Evolutionary conservation across 768 basidiomycete species (phyloP).

Genomic region (Mycena crocata): DNA sequence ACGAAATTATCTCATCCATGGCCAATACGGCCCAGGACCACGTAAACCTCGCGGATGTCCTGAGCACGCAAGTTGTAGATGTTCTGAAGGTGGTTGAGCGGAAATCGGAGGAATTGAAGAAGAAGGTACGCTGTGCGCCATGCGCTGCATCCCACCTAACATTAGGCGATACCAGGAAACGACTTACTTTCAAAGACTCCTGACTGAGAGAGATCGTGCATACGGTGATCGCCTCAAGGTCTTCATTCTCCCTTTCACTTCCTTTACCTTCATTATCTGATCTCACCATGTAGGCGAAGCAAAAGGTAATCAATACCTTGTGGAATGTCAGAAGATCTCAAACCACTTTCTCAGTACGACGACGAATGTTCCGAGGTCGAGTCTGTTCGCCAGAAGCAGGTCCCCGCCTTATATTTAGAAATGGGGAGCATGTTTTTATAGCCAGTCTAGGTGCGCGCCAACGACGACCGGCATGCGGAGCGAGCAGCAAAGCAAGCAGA

Average conservation of each 20-base stretch:
- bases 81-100: conserved; percentile 70
- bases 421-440: conserved; percentile 23
- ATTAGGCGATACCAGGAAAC: conserved; percentile 60
- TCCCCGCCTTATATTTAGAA: conserved; percentile 39
- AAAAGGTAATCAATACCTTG: conserved; percentile 58
- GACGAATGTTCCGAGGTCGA: conserved; percentile 82
- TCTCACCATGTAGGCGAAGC: conserved; percentile 60
- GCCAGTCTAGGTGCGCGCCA: conserved; percentile 64
- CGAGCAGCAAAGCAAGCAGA: conserved; percentile 80
- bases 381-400: conserved; percentile 84
- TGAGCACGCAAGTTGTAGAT: conserved; percentile 71
- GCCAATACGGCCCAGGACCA: conserved; percentile 76
- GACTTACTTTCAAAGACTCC: conserved; percentile 75
- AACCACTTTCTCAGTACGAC: conserved; percentile 69
- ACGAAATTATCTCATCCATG: conserved; percentile 72
- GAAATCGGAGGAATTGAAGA: conserved; percentile 73
- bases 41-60: conserved; percentile 68
- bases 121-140: conserved; percentile 60
- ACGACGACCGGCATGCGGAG: conserved; percentile 82
- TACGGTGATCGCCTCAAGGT: conserved; percentile 82
- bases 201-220: conserved; percentile 75
- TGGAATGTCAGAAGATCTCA: conserved; percentile 11
- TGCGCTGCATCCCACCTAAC: conserved; percentile 17
- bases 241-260: conserved; percentile 25
- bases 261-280: conserved; percentile 25